These are phyloP conservation scores for Cryphonectria radicalis DNA, from an alignment of 2,329 filamentous ascomycete species.

Conservation along the genomic window DNA sequence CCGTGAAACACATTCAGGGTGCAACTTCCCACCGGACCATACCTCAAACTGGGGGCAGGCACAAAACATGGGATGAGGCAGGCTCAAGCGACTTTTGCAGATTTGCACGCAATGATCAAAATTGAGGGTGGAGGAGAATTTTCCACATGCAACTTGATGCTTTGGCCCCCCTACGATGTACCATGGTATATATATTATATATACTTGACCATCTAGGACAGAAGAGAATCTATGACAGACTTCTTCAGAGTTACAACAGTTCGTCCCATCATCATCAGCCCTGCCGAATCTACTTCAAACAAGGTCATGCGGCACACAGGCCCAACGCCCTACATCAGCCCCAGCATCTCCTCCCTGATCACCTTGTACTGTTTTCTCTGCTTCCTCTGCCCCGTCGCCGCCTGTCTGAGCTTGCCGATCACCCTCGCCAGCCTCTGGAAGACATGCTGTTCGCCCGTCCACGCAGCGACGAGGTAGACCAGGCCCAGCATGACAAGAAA, in stretches of 20 bases:
- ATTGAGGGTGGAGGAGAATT: neutral
- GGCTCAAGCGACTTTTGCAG: neutral
- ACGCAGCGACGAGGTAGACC: conserved; percentile 70
- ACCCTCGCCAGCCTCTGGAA: conserved; percentile 71
- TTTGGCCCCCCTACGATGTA: neutral
- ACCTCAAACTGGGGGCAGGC: neutral
- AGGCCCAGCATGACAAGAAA: conserved; percentile 74
- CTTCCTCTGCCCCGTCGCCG: conserved; percentile 67
- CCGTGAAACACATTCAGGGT: conserved; percentile 9
- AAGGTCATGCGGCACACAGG: neutral
- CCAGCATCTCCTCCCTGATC: conserved; percentile 69
- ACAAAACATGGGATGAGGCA: conserved; percentile 12
- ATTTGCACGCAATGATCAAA: neutral
- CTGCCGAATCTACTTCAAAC: neutral
- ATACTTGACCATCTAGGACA: neutral
- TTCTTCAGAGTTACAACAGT: neutral
- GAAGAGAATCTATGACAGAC: no score
- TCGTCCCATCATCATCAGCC: neutral
- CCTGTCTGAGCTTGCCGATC: conserved; percentile 65
- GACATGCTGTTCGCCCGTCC: conserved; percentile 71
- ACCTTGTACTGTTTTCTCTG: conserved; percentile 87
- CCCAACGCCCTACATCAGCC: conserved; percentile 33
- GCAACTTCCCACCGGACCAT: neutral
- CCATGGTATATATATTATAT: neutral
- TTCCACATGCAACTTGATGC: neutral